Conservation (phyloP, 2,329 filamentous ascomycete species). For the Kalaharituber pfeilii region DNA sequence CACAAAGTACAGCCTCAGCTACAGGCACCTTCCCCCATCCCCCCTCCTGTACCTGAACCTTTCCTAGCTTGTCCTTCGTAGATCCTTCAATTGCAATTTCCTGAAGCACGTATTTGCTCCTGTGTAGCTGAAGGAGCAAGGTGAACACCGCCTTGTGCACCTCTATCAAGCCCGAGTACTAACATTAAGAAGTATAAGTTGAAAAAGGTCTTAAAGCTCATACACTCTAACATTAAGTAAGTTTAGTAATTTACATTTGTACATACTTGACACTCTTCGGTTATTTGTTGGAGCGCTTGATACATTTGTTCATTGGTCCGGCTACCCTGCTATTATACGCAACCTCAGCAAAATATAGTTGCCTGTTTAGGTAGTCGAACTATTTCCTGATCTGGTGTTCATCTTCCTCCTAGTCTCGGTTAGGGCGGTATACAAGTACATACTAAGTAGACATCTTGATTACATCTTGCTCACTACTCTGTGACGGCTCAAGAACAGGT, state of each 20-base stretch:
- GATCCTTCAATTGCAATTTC: constrained; percentile 25
- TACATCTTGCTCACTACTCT: too few species aligned
- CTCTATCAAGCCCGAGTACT: constrained; percentile 28
- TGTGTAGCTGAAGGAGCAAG: constrained; percentile 58
- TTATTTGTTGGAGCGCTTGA: background rate
- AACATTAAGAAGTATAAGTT: background rate
- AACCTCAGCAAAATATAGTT: too few species aligned
- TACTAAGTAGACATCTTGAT: too few species aligned
- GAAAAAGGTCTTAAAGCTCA: background rate
- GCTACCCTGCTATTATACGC: too few species aligned
- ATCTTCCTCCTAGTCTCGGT: too few species aligned
- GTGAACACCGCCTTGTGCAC: constrained; percentile 58
- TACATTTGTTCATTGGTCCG: too few species aligned
- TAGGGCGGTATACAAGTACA: too few species aligned
- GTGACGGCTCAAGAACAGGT: too few species aligned
- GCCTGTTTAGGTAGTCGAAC: too few species aligned
- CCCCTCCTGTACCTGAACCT: constrained; percentile 31
- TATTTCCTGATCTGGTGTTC: too few species aligned
- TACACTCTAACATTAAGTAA: background rate
- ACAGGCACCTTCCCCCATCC: constrained; percentile 30
- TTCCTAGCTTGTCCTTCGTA: constrained; percentile 14
- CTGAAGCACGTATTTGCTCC: constrained; percentile 50
- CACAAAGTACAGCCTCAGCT: constrained; percentile 59
- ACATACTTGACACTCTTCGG: too few species aligned
- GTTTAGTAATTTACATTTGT: background rate